Percentiles rank a stretch among this genome's conserved stretches.
phyloP scores from a whole-genome alignment of 345 rosid genomes.

The Carallia pectinifolia region DNA sequence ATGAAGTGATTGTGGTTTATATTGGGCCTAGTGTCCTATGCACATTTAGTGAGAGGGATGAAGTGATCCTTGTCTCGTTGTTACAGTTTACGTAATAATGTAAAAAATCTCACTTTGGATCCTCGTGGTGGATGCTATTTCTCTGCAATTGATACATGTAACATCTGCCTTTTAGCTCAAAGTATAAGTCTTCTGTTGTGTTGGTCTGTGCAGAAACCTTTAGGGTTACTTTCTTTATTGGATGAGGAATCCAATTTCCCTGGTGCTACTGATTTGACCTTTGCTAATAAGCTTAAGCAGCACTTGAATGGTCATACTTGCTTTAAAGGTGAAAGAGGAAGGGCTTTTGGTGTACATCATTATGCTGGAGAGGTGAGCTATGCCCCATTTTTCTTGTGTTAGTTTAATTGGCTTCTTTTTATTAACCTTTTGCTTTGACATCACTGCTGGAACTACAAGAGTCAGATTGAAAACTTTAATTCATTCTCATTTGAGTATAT shows the following conservation, averaged over 20 bases:
- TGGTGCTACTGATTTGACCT: slow-evolving; percentile 82
- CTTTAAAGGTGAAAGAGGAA: slow-evolving; percentile 85
- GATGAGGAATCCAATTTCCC: slow-evolving; percentile 92
- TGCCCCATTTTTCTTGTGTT: background rate
- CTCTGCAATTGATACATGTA: slow-evolving; percentile 4
- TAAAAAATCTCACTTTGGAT: slow-evolving; percentile 4
- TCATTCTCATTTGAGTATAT: background rate
- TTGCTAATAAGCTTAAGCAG: slow-evolving; percentile 85
- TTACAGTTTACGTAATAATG: background rate
- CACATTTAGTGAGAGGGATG: background rate
- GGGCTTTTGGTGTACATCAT: slow-evolving; percentile 75
- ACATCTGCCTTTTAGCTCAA: background rate
- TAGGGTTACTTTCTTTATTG: slow-evolving; percentile 80
- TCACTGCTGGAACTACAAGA: background rate
- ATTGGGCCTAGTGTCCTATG: background rate
- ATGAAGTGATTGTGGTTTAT: background rate
- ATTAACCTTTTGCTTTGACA: background rate
- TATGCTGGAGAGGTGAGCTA: slow-evolving; percentile 89
- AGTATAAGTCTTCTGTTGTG: slow-evolving; percentile 15
- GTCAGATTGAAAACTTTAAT: background rate
- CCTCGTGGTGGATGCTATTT: slow-evolving; percentile 8
- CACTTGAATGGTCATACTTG: slow-evolving; percentile 64
- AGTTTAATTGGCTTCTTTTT: background rate
- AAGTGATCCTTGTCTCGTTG: background rate
- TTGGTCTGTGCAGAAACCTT: slow-evolving; percentile 70